Percentiles rank a stretch among this genome's conserved stretches.
phyloP scores from a whole-genome alignment of 1,284 basidiomycete species.

The Boletus mariae region DNA sequence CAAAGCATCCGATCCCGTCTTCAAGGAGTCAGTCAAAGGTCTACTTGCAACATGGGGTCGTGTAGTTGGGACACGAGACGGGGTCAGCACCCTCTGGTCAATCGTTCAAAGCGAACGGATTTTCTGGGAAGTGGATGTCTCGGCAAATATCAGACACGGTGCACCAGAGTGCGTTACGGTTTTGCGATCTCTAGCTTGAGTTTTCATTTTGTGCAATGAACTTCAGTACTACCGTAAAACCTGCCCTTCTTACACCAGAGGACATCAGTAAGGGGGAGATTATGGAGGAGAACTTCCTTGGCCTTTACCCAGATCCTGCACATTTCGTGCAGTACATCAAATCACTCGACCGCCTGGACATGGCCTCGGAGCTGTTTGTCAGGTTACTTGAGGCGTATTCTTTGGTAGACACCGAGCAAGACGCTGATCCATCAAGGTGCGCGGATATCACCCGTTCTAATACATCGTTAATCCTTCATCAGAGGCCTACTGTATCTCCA shows the following conservation, averaged over 20 bases:
- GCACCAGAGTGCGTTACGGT: slow-evolving; percentile 37
- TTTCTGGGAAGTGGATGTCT: slow-evolving; percentile 54
- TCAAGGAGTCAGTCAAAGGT: slow-evolving; percentile 56
- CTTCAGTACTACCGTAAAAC: slow-evolving; percentile 24
- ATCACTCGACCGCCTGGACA: slow-evolving; percentile 60
- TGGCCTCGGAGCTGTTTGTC: slow-evolving; percentile 72
- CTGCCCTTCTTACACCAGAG: slow-evolving; percentile 51
- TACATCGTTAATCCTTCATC: background rate
- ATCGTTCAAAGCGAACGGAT: slow-evolving; percentile 53
- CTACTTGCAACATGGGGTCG: slow-evolving; percentile 74
- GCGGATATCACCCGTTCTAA: slow-evolving; percentile 6
- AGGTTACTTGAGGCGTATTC: slow-evolving; percentile 70
- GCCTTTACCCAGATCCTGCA: slow-evolving; percentile 68
- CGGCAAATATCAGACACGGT: slow-evolving; percentile 45
- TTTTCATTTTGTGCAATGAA: slow-evolving; percentile 17
- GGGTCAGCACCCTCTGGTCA: slow-evolving; percentile 55
- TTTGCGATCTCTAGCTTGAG: background rate
- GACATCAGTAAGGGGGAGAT: slow-evolving; percentile 40
- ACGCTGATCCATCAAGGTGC: slow-evolving; percentile 55
- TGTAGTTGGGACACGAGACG: slow-evolving; percentile 52
- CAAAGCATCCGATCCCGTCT: slow-evolving; percentile 57
- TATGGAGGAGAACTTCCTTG: slow-evolving; percentile 52
- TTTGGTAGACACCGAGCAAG: slow-evolving; percentile 40
- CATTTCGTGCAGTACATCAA: slow-evolving; percentile 66
- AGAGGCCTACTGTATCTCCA: slow-evolving; percentile 68